Base-by-base conservation (phyloP, 2,329 filamentous ascomycete species). In the Colletotrichum eremochloae region DNA sequence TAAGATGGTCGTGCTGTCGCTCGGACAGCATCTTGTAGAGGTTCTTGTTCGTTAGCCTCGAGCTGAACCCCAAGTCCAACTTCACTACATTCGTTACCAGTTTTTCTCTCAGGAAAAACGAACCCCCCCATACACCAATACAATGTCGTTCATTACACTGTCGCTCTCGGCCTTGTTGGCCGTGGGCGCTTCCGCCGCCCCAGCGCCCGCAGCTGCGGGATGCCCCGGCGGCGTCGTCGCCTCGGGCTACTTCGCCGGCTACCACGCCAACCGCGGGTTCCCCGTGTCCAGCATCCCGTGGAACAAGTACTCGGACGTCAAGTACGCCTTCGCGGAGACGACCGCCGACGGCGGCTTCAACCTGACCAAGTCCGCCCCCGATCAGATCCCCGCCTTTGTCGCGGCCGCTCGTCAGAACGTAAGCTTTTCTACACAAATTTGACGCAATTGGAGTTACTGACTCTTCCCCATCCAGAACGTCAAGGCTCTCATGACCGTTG, bases 271-370 rank as follows among this genome's bases (percentile, higher is more conserved):
- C 66, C 66, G 66, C 48, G 70, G 66, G 0, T 64, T 65, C 33
- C 46, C 70, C 29, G 66, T 65, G 9, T 55, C 53, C 14, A 15
- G 12, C 14, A 72, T 72, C 24, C 66, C 70, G 9, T 72, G 70
- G 70, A 55, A 72, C n/a, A 72, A 72, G 66, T 72, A 72, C 60
- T 70, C 70, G 33, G 70, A 72, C 33, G 66, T n/a, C 33, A 72
- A 72, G 60, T 72, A 65, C 24, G 66, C 70, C 11, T 72, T 72
- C 36, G 70, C 70, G 33, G 70, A 72, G 67, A 70, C 70, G 11
- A 4, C 31, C 1, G 60, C 48, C 1, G 70, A 72, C 46, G 66
- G 66, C 48, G 38, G 15, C 11, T 48, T 72, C 29, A 61, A 72
- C 55, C 50, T 72, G 46, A 46, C 66, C 48, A 72, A 72, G 66